These are phyloP conservation scores for Linanthus parryae DNA, from an alignment of 148 eudicot species.

Conservation along the genomic window DNA sequence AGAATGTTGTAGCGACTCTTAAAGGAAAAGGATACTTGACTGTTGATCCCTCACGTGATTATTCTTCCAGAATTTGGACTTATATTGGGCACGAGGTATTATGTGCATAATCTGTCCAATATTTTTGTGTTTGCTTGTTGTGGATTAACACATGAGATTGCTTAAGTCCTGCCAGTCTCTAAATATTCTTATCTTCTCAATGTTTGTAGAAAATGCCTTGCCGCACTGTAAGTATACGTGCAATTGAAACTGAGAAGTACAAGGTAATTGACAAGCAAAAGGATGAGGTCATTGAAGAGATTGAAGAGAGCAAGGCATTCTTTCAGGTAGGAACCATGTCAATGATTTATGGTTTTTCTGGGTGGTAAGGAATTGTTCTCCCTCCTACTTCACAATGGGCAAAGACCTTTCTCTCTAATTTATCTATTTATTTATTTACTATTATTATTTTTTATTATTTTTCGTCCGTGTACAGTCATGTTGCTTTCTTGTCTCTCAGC, in stretches of 20 bases:
- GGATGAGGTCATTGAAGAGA: constrained; percentile 85
- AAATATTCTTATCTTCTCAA: neutral
- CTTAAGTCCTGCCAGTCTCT: too few relatives aligned
- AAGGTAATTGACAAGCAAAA: constrained; percentile 66
- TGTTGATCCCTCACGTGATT: constrained; percentile 49
- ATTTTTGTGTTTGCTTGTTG: neutral
- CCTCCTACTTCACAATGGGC: too few relatives aligned
- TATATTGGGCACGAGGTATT: constrained; percentile 86
- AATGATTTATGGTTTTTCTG: constrained; percentile 2
- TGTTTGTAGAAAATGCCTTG: constrained; percentile 62
- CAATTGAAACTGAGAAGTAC: constrained; percentile 79
- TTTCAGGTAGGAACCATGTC: constrained; percentile 57
- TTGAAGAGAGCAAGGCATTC: constrained; percentile 96
- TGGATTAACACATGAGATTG: neutral
- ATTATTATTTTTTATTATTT: neutral
- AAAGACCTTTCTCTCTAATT: too few relatives aligned
- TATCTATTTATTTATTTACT: too few relatives aligned
- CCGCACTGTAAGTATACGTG: constrained; percentile 68
- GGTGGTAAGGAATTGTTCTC: too few relatives aligned
- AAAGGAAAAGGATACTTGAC: constrained; percentile 57
- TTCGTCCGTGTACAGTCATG: too few relatives aligned
- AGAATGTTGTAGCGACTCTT: constrained; percentile 39
- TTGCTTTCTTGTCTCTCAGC: constrained; percentile 2
- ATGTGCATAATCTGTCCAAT: constrained; percentile 1
- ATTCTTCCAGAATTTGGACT: constrained; percentile 56